These are phyloP conservation scores for Venturia asperata DNA, from an alignment of 2,329 filamentous ascomycete species.

Conservation along the genomic window DNA sequence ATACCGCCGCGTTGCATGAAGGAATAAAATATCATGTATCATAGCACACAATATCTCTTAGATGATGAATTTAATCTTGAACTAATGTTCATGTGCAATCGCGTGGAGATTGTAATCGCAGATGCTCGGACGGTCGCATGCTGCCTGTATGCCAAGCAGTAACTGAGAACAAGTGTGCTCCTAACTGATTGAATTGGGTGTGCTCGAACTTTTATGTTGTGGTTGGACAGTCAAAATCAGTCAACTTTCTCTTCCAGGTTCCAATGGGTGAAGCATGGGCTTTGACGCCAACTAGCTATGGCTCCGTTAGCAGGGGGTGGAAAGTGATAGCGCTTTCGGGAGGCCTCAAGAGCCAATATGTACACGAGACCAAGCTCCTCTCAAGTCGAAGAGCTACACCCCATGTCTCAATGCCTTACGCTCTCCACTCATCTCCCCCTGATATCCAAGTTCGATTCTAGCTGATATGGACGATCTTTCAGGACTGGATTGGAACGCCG, in stretches of 20 bases:
- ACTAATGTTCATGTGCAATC: neutral
- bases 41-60: neutral
- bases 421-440: neutral
- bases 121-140: too few species aligned
- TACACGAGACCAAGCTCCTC: constrained; percentile 1
- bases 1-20: constrained; percentile 1
- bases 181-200: too few species aligned
- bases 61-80: neutral
- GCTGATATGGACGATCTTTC: constrained; percentile 42
- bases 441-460: neutral
- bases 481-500: constrained; percentile 41
- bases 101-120: neutral
- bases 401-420: neutral
- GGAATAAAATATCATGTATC: constrained; percentile 4
- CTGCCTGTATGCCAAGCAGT: too few species aligned
- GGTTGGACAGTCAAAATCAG: too few species aligned
- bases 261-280: too few species aligned
- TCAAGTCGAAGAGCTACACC: neutral
- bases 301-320: neutral
- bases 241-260: too few species aligned
- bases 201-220: too few species aligned
- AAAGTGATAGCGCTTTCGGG: constrained; percentile 1
- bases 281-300: neutral
- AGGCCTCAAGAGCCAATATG: neutral
- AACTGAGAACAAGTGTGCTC: too few species aligned